phyloP scores from a whole-genome alignment of 331 rosid species.

The Dryas integrifolia region DNA sequence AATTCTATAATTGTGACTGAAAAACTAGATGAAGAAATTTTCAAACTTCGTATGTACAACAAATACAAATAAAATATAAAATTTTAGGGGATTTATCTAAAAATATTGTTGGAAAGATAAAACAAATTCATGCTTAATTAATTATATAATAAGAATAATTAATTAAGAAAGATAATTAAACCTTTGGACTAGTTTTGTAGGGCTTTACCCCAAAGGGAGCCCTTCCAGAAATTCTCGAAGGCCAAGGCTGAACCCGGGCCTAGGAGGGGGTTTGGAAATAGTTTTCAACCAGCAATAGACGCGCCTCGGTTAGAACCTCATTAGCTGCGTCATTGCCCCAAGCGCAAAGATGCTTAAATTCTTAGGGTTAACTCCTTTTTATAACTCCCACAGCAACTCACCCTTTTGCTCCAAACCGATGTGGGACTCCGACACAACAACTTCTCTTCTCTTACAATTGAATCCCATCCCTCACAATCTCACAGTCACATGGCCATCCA shows the following conservation, averaged over 20 bases:
- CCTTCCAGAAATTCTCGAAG: slow-evolving; percentile 30
- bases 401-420: not conserved
- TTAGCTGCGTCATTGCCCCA: slow-evolving; percentile 52
- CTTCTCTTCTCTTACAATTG: not conserved
- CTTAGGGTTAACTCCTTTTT: accelerated
- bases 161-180: too few relatives aligned
- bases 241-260: slow-evolving; percentile 18
- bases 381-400: not conserved
- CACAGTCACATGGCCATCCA: too few relatives aligned
- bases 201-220: slow-evolving; percentile 20
- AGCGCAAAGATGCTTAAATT: not conserved
- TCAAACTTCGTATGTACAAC: too few relatives aligned
- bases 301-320: slow-evolving; percentile 52
- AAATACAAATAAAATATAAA: too few relatives aligned
- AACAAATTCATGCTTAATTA: too few relatives aligned
- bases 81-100: too few relatives aligned
- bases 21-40: too few relatives aligned
- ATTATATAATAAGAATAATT: too few relatives aligned
- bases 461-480: too few relatives aligned
- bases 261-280: slow-evolving; percentile 53
- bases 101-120: too few relatives aligned
- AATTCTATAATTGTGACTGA: too few relatives aligned
- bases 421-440: slow-evolving; percentile 16
- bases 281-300: slow-evolving; percentile 59
- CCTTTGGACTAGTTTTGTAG: not conserved